Percentiles rank a stretch among this genome's conserved stretches.
These are phyloP conservation scores for Vitis rotundifolia DNA, from an alignment of 164 flowering plant species.

Conservation along the genomic window DNA sequence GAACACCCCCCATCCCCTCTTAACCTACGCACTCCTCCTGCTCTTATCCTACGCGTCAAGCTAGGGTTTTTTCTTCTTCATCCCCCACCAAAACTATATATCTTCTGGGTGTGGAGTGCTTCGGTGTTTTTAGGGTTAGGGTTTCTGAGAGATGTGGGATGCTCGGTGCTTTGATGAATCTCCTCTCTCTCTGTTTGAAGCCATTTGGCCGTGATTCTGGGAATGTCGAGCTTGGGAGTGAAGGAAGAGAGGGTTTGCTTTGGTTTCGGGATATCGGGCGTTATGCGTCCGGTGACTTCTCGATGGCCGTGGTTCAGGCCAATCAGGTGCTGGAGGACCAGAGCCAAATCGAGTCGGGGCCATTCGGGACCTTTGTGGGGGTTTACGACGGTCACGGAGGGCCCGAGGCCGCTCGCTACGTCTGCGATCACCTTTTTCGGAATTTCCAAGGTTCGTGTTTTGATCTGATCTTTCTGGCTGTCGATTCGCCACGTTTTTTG, in stretches of 20 bases:
- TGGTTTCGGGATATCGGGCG: constrained; percentile 56
- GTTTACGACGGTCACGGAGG: constrained; percentile 86
- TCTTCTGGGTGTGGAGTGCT: not conserved
- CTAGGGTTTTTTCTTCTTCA: constrained; percentile 10
- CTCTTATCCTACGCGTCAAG: not conserved
- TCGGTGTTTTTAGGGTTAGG: constrained; percentile 22
- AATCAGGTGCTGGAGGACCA: constrained; percentile 76
- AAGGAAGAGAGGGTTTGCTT: constrained; percentile 53
- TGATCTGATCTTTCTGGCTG: not conserved
- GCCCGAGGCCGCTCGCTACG: constrained; percentile 62
- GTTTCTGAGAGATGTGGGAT: constrained; percentile 71
- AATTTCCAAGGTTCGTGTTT: constrained; percentile 53
- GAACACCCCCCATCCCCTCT: constrained; percentile 17
- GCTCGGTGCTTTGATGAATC: constrained; percentile 62
- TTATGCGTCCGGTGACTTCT: constrained; percentile 53
- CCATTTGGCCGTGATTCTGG: constrained; percentile 32
- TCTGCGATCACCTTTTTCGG: constrained; percentile 57
- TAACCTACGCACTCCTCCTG: constrained; percentile 7
- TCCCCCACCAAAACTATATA: constrained; percentile 19
- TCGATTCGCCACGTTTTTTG: not conserved
- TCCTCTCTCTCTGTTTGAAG: constrained; percentile 57
- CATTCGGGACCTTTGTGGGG: constrained; percentile 68
- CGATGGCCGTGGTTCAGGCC: constrained; percentile 77
- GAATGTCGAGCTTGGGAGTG: constrained; percentile 14
- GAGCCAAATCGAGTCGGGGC: constrained; percentile 77